Conservation (phyloP, 768 basidiomycete genomes). For the Calocybe cyanea region DNA sequence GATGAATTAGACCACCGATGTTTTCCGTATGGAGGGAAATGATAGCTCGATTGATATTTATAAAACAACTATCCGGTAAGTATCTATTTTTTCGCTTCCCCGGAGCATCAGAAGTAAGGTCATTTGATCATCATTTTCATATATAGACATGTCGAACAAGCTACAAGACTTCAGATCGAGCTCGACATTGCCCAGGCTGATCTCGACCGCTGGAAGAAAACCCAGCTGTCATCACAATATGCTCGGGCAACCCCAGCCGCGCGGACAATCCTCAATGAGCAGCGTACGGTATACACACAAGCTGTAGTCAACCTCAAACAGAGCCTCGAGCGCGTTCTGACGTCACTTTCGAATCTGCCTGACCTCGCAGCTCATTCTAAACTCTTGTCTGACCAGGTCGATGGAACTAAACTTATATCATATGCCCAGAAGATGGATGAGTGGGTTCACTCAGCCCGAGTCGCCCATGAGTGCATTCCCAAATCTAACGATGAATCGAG, state of each 20-base stretch:
- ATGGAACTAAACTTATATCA: neutral
- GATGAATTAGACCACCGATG: too few species aligned
- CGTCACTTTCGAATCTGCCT: neutral
- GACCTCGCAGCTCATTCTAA: neutral
- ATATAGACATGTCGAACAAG: slow-evolving; percentile 1
- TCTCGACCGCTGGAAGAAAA: slow-evolving; percentile 8
- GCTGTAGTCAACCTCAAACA: neutral
- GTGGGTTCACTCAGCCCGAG: slow-evolving; percentile 3
- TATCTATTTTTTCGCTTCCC: too few species aligned
- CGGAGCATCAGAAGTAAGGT: too few species aligned
- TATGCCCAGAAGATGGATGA: slow-evolving; percentile 5
- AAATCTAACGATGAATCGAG: too few species aligned
- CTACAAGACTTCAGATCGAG: slow-evolving; percentile 10
- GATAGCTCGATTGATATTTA: too few species aligned
- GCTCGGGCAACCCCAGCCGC: slow-evolving; percentile 1
- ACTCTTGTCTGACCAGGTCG: neutral
- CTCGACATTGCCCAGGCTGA: slow-evolving; percentile 5
- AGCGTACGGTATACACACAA: neutral
- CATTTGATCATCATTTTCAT: neutral
- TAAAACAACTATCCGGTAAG: too few species aligned
- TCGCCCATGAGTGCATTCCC: neutral
- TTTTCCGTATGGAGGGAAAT: too few species aligned
- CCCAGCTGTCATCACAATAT: slow-evolving; percentile 3
- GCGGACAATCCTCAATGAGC: slow-evolving; percentile 1
- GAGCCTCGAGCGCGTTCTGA: neutral